Base-by-base conservation (phyloP, 2,329 filamentous ascomycete genomes). In the Bipolaris victoriae region DNA sequence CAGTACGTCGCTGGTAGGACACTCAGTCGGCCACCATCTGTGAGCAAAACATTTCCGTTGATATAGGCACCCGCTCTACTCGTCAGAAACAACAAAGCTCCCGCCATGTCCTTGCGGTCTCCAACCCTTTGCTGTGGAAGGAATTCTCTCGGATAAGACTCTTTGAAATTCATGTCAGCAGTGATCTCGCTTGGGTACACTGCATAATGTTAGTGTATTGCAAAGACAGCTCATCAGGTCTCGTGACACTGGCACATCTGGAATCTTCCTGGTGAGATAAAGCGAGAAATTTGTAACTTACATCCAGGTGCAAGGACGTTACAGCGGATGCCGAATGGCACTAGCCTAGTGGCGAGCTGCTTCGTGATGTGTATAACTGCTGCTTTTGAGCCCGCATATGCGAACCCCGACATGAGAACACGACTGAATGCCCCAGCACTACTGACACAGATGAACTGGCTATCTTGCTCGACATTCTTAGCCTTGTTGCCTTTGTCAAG, bases 261-360 rank as follows among this genome's bases (percentile, higher is more conserved):
- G 15, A 7, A 18, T 7, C 9, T 10, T 13, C 3, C 22, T 5
- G 11, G 18, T 31, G 24, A n/a, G 6, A 22, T 5, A 15, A 39
- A 20, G 13, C 7, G 11, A 4, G 9, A 15, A 15, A 7, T 6
- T 5, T 33, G 20, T 2, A 9, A 53, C 52, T 50, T 55, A 63
- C 63, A 49, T 3, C 82, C 82, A 10, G 82, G 81, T 3, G 80
- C 76, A 45, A 84, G 76, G 0, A 77, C 74, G 64, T 84, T 84
- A 1, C 77, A 75, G 1, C 82, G 74, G 33, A 84, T 83, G 16
- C 75, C 70, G 44, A 68, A 78, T 49, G 55, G 72, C 15, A 61
- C 79, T 57, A 71, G 69, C 6, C 52, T 61, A 1, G 80, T 83
- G 0, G 79, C 71, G 11, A 84, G 70, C 57, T 77, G 74, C 66